Evolutionary conservation across 2,329 filamentous ascomycete species (phyloP), one percentile per base, ranked within the genome.

Genomic region (Fonsecaea pedrosoi): DNA sequence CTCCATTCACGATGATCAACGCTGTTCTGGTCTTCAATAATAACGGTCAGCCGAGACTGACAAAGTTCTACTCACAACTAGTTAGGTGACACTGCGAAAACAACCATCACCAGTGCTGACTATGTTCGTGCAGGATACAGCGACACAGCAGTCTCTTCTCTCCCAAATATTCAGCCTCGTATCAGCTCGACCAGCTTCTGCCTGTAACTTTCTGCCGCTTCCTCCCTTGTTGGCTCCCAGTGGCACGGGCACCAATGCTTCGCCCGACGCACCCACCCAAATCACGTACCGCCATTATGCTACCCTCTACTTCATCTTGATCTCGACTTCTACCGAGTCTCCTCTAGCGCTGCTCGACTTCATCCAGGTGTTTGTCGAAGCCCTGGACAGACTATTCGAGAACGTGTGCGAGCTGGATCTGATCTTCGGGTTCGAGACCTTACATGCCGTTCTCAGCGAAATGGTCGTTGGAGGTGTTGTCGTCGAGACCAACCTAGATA

Each of bases 11-110:
- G 73, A 99, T 99, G 95, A 98, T 99, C 80, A 99, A 97, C 84
- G 95, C 96, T 37, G 94, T 99, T 69, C 85, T 99, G 72, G 94
- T 99, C 78, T 99, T 99, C 85, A 99, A 99, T 77, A 97, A 97
- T 83, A 92, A 94, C 74, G 95, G 95, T 71, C 94, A 99, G 81
- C 94, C 95, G 42, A 90, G 95, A 64, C 86, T 99, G 78, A 98
- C 94, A 74, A 98, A 98, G 76, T 99, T 99, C 84, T 99, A 99
- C 79, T 97, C 94, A 1, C 94, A 98, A 78, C 88, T 99, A 72
- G 94, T 96, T 80, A 68, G 81, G 75, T 62, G 60, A 54, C 45
- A 6, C 48, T n/a, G 21, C 30, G 15, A 9, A 56, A 30, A 10
- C 53, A 37, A 35, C 53, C 37, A 15, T 5, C 25, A 37, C 63